Evolutionary conservation across 495 filamentous ascomycete genomes (phyloP).

Genomic region (Neurospora hispaniola): DNA sequence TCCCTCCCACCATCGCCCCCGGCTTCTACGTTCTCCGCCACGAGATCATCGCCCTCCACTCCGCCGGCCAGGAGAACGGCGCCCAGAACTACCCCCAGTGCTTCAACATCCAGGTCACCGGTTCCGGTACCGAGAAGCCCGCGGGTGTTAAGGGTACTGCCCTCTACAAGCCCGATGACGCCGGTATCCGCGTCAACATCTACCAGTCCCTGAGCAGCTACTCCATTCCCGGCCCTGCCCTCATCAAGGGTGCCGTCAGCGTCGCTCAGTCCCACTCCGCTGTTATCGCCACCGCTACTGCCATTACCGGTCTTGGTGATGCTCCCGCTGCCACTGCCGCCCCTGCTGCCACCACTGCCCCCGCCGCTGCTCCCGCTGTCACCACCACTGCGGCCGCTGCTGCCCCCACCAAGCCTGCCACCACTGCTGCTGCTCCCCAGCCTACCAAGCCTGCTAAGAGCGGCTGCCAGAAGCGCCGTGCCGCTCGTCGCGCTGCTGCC

Average conservation of each 20-base stretch:
- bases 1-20: slow-evolving; percentile 50
- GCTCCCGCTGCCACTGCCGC: slow-evolving; percentile 2
- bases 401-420: not conserved
- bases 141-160: slow-evolving; percentile 47
- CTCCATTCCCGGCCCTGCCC: slow-evolving; percentile 37
- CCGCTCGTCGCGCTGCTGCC: not conserved
- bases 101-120: slow-evolving; percentile 63
- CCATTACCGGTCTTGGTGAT: slow-evolving; percentile 6
- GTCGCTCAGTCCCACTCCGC: slow-evolving; percentile 8
- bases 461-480: not conserved
- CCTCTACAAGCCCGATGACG: slow-evolving; percentile 51
- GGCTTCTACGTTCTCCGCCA: slow-evolving; percentile 73
- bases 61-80: slow-evolving; percentile 47
- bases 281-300: slow-evolving; percentile 10
- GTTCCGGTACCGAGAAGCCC: slow-evolving; percentile 49
- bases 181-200: slow-evolving; percentile 56
- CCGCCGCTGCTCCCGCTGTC: not conserved
- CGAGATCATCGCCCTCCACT: slow-evolving; percentile 72
- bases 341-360: not conserved
- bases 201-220: slow-evolving; percentile 43
- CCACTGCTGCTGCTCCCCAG: slow-evolving; percentile 1
- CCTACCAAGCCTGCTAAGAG: not conserved
- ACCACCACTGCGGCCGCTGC: not conserved
- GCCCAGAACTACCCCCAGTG: slow-evolving; percentile 77
- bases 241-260: slow-evolving; percentile 20